Evolutionary conservation across 2,329 filamentous ascomycete species (phyloP), one percentile per base, ranked within the genome.

Genomic region (Huntiella bhutanensis): DNA sequence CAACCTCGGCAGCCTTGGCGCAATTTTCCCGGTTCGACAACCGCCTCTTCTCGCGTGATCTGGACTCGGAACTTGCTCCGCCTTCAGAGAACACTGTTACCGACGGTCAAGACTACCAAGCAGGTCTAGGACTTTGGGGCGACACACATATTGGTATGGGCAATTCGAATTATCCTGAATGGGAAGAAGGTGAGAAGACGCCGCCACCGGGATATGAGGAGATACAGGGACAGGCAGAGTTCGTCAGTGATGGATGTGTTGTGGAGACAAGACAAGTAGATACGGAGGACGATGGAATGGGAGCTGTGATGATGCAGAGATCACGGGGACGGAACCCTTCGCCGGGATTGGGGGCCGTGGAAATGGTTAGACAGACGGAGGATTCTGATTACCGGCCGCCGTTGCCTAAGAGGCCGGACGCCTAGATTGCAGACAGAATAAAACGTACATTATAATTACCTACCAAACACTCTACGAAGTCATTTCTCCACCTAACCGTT

Each of bases 401-500:
- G 38, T 43, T 49, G 38, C 47, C 47, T 11, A 36, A 42, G n/a
- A n/a, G 47, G 38, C 38, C 41, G 34, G 38, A 44, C 43, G 17
- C 33, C 6, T 16, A 22, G 34, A 19, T 32, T 28, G 22, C 22
- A 28, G 22, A 28, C 22, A 28, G 22, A 28, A 28, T 2, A 28
- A 28, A 28, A 28, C 22, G 8, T 28, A 28, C 22, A 28, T 28
- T 28, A 28, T 28, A 28, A 28, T 28, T 28, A 28, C 22, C 22
- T 28, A 28, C 22, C 22, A 28, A 28, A 28, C 22, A 28, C 6
- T 10, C 22, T 28, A 28, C 22, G 22, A 28, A 28, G 22, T 10
- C 22, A 28, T 65, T 58, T 82, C 77, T 48, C 63, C 63, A 6
- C 77, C 77, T 49, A 82, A 57, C 53, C 68, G 70, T 57, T 77